Percentiles rank a stretch among this genome's conserved stretches.
Evolutionary conservation across 2,329 filamentous ascomycete genomes (phyloP).

Genomic region (Sclerotinia spermophila): DNA sequence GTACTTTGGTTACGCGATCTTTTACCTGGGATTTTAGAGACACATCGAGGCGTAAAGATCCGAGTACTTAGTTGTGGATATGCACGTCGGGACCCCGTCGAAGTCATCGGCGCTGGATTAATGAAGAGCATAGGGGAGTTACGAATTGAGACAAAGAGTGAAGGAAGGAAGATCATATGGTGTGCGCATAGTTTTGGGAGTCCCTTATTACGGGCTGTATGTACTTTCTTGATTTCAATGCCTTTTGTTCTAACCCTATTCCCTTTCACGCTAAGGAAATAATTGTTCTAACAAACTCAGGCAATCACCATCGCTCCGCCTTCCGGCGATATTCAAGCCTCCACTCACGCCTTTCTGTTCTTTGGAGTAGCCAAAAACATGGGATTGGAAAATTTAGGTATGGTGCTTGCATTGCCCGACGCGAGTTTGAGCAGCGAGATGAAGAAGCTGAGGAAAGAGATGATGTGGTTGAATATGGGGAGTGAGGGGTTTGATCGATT

Average conservation of each 20-base stretch:
- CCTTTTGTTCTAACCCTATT: not conserved
- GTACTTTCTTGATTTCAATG: not conserved
- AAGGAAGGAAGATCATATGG: conserved; percentile 12
- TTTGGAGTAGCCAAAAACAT: conserved; percentile 12
- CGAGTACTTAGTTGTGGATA: conserved; percentile 14
- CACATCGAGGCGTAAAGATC: not conserved
- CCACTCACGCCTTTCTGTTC: conserved; percentile 9
- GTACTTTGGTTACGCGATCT: conserved; percentile 15
- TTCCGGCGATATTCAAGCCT: not conserved
- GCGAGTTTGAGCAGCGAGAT: conserved; percentile 5
- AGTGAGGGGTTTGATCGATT: not conserved
- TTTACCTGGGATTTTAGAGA: not conserved
- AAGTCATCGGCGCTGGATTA: not conserved
- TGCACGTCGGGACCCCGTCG: not conserved
- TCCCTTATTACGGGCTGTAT: conserved; percentile 3
- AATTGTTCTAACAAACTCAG: not conserved
- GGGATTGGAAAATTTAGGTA: conserved; percentile 4
- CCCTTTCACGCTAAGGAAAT: not conserved
- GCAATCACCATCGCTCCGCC: not conserved
- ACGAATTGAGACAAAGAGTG: not conserved
- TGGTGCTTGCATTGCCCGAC: not conserved
- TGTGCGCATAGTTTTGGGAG: conserved; percentile 16
- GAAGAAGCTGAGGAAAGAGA: not conserved
- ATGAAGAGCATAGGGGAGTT: not conserved
- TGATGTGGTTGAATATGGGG: conserved; percentile 2